Evolutionary conservation across 1,284 basidiomycete genomes (phyloP).

Genomic region (Ustilago cynodontis): DNA sequence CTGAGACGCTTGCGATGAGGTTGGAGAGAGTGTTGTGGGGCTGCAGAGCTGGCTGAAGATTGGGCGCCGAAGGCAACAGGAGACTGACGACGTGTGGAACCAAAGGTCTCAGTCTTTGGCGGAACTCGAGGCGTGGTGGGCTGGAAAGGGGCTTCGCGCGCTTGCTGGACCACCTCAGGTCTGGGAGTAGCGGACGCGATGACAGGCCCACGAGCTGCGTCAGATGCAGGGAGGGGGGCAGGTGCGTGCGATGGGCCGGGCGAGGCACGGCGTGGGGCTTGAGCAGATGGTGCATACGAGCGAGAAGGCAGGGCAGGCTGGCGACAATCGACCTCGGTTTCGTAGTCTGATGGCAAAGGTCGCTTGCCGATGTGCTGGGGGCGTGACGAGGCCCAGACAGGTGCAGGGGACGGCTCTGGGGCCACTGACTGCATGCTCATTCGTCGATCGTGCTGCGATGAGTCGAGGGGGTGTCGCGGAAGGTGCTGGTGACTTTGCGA

Average conservation of each 20-base stretch:
- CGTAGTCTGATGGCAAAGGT: constrained; percentile 10
- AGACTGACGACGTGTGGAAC: background rate
- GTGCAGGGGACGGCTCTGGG: background rate
- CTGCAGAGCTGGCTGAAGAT: background rate
- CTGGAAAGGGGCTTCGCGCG: background rate
- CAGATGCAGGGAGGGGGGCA: background rate
- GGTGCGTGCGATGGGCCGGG: background rate
- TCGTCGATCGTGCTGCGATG: background rate
- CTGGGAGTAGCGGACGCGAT: background rate
- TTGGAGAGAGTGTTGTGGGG: constrained; percentile 20
- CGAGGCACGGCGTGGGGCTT: background rate
- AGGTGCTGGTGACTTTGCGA: background rate
- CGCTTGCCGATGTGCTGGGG: constrained; percentile 10
- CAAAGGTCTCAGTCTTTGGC: background rate
- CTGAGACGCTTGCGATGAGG: constrained; percentile 49
- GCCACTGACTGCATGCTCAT: background rate
- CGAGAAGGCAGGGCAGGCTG: background rate
- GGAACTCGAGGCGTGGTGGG: background rate
- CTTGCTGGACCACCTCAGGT: background rate
- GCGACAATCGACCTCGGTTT: background rate
- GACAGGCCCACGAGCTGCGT: background rate
- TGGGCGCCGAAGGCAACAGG: background rate
- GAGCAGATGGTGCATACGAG: background rate
- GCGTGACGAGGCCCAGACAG: background rate
- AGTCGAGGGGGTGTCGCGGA: constrained; percentile 5